A percentile compares a stretch with the other conserved stretches of the same genome.
Evolutionary conservation across 371 early-diverging fungal genomes (phyloP).

Genomic region (Apophysomyces variabilis): DNA sequence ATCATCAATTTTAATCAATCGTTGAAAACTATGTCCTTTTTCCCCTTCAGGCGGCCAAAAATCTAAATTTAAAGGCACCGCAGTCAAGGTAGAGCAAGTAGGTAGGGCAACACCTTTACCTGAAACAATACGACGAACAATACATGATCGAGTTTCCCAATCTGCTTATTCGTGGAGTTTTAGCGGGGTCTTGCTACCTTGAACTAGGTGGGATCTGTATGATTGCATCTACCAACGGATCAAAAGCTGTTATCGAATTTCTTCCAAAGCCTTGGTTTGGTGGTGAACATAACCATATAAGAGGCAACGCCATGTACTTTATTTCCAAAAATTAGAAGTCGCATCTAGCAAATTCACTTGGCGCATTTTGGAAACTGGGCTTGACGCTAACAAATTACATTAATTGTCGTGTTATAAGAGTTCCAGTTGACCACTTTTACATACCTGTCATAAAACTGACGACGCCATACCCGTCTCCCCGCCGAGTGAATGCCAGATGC

Average conservation of each 20-base stretch:
- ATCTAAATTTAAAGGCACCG: constrained; percentile 64
- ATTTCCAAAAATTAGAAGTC: no score
- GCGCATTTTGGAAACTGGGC: not conserved
- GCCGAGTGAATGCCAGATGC: no score
- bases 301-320: constrained; percentile 32
- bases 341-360: no score
- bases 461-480: no score
- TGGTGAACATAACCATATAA: constrained; percentile 56
- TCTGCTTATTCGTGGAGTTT: constrained; percentile 60
- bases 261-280: constrained; percentile 58
- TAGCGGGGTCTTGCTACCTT: constrained; percentile 61
- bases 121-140: constrained; percentile 51
- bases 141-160: constrained; percentile 62
- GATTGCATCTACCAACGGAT: constrained; percentile 57
- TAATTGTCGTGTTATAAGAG: no score
- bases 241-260: constrained; percentile 60
- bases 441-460: no score
- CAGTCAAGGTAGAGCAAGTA: constrained; percentile 64
- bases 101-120: constrained; percentile 52
- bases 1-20: no score
- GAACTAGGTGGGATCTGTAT: constrained; percentile 58
- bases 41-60: constrained; percentile 50
- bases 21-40: no score
- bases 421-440: no score
- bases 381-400: no score